Evolutionary conservation across 108 stramenopile genomes (phyloP), one percentile per base, ranked within the genome.

Genomic region (Cyclotella atomus): DNA sequence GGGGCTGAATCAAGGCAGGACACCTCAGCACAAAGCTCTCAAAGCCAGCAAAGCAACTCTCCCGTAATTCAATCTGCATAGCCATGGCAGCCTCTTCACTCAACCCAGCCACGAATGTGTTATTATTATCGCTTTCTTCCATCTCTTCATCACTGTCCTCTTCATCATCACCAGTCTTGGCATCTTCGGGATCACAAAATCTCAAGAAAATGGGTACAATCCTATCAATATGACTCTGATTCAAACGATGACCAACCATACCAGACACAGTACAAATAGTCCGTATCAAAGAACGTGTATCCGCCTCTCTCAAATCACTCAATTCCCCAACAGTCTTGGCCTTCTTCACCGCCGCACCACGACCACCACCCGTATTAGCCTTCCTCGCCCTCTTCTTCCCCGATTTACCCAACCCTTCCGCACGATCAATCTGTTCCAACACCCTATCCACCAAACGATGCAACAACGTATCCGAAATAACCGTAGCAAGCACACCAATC

Each of bases 31-130:
- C 94, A 76, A 99, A 97, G 6, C 90, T 89, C 71, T 97, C 97
- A 71, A 98, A 95, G 54, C 97, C 98, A 66, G 93, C 93, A 72
- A 99, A 96, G 75, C 97, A 98, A 62, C 89, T 94, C 78, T 99
- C 98, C 44, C 97, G 75, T 67, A 99, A 88, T 82, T 99, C 97
- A 75, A 97, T 95, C 45, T 79, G 76, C 66, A 88, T 56, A 4
- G 93, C 88, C 20, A 59, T 35, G 33, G 85, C 88, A 29, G 82
- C 83, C 8, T 86, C 84, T 52, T 80, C 73, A 34, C 63, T 59
- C 23, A 69, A 36, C 17, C 61, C 87, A 23, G 70, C 87, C 71
- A 20, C 82, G 30, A 61, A 83, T 20, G 65, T 59, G 46, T 82
- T 84, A 9, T 89, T 79, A 32, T 71, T 29, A 15, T 56, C 79